Base-by-base conservation (phyloP, 768 basidiomycete genomes). In the Boletus subcaerulescens region DNA sequence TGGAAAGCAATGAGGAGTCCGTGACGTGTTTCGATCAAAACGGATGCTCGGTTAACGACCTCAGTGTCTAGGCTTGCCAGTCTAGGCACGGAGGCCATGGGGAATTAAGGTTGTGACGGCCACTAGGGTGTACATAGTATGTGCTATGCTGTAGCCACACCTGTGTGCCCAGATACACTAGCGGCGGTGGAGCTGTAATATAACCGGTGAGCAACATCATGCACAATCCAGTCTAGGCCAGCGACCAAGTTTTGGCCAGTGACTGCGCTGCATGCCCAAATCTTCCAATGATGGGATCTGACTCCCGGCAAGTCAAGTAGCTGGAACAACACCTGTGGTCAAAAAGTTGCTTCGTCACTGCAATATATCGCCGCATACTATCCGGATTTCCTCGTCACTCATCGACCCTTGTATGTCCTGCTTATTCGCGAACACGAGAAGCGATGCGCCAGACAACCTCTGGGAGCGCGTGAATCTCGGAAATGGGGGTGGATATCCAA, bases 371-470 rank as follows among this genome's bases (percentile, higher is more conserved):
- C 14, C 43, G 77, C 88, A 70, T 70, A 91, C 95, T 67, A 91
- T 80, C 57, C 85, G 79, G 60, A 98, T 97, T 74, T 97, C 93
- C 32, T 73, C 69, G 57, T 86, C 82, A 32, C 82, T 81, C 85
- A 98, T 84, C 1, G 93, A 89, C 46, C 93, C 91, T 54, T 82
- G 81, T 53, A 98, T 82, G 74, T 99, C 97, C 68, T 97, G 95
- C 73, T 99, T 99, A 74, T 99, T 99, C 29, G 97, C 97, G 67
- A 98, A 91, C 50, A 98, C 86, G 36, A 98, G 83, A 48, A 98
- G 80, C 13, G 93, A 95, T 41, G 97, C 97, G n/a, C 97, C 96
- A 48, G 93, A 86, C 55, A 98, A 74, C 65, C 97, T 82, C 95
- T 98, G 56, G 29, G 18, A 43, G 11, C 46, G 44, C 54, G 48